Base-by-base conservation (phyloP, 768 basidiomycete species). In the Pisolithus microcarpus region DNA sequence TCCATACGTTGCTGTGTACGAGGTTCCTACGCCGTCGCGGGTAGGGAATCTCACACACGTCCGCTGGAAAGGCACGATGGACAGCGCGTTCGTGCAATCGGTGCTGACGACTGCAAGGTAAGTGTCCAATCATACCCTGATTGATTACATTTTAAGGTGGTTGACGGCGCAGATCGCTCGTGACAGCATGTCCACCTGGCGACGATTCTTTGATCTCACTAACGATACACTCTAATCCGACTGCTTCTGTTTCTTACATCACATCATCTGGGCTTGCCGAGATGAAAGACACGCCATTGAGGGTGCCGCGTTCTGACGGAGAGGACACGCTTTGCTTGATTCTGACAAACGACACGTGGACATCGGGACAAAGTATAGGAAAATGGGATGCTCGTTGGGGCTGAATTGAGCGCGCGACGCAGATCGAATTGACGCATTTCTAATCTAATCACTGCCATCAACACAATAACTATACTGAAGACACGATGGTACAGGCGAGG, bases 1-100 rank as follows among this genome's bases (percentile, higher is more conserved):
- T 55, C 80, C 86, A 9, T 88, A 79, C 53, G 73, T 87, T 9
- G 80, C 84, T 1, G 69, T 85, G 9, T 89, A 87, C 61, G 75
- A 78, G 19, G 65, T 74, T 2, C 84, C 84, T 0, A 50, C 65
- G 2, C 72, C 76, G 0, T 72, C 69, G 4, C 55, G 56, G 21
- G 57, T 79, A 16, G 81, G 75, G 3, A 68, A 70, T 26, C 59
- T 83, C 26, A 75, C 72, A 8, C 80, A 79, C 52, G 53, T 87
- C 3, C 69, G 73, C 37, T 89, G 85, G 85, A 63, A 58, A 21
- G 86, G 87, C 1, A 65, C 86, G 30, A 62, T 88, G 24, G 58
- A 71, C 13, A 71, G 75, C 0, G 49, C 38, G 1, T 85, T 87
- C 56, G 71, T 84, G 7, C 77, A 77, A 55, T 64, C 66, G 0